Base-by-base conservation (phyloP, 2,329 filamentous ascomycete species). In the Epichloe typhina region DNA sequence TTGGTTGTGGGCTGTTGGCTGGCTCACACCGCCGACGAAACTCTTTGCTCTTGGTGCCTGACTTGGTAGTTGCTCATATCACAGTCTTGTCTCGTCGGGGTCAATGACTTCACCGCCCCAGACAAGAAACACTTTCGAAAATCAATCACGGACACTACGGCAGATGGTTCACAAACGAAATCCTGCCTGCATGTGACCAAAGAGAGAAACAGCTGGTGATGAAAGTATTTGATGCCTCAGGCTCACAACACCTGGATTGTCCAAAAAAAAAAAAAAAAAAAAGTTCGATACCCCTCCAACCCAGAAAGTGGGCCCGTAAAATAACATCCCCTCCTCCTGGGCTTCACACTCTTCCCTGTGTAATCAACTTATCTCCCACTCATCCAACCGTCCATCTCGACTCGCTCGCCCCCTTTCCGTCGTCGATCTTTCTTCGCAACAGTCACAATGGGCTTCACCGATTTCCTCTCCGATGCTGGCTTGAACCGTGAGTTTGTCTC, bases 371-470 rank as follows among this genome's bases (percentile, higher is more conserved):
- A 37, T 23, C 21, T 36, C 40, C 44, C 46, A n/a, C 12, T 40
- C 23, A 33, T 39, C 37, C 35, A 46, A 43, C 47, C 21, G 7
- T 41, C 40, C 35, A 13, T 33, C 3, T 17, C 38, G 33, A 50
- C 40, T 21, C 43, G 19, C 9, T 37, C 21, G 23, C 5, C 36
- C 19, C 41, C n/a, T 26, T 15, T 39, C 35, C 42, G 38, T 51
- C 40, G 40, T 51, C 26, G 36, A 37, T 48, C 23, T 31, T 19
- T 39, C 19, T 26, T 36, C 19, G 26, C 39, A 45, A 12, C 35
- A 49, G 39, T 54, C 60, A 76, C 59, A 58, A 84, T 84, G 81
- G 80, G 80, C 67, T 84, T 84, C 75, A 72, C 73, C 66, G 80
- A 84, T 67, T 72, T 84, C 61, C 65, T 79, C 62, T 74, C 76